Base-by-base conservation (phyloP, 352 stramenopile species). In the Nothophytophthora sp. region DNA sequence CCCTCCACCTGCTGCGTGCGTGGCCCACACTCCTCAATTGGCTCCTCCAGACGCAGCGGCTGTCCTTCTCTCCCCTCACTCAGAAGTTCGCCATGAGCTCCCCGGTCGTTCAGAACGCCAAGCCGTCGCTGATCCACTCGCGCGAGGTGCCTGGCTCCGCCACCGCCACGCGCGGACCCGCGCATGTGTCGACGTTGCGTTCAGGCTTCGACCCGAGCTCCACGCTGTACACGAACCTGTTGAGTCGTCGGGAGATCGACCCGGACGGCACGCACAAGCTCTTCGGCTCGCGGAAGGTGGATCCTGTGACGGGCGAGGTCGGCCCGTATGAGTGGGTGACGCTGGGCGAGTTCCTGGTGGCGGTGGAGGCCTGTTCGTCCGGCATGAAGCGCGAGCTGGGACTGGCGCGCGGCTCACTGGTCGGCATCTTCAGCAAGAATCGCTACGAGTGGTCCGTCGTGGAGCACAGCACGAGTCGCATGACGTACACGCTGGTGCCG, bases 381-480 rank as follows among this genome's bases (percentile, higher is more conserved):
- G 77, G 67, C 9, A 73, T 88, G 64, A 72, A 50, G 19, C 34
- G 59, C 16, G 57, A 70, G 40, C 53, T 86, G 12, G 54, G 47
- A 23, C 46, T 83, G 38, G 37, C 61, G 33, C 73, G 81, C 33
- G 62, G 69, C 4, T 78, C 77, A 10, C 66, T 84, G 20, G 70
- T 92, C 10, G 81, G 81, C n/a, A 43, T 92, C 15, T 90, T 90
- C 63, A 75, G 57, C 60, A 89, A 89, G 60, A 92, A 92, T 52
- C 75, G 81, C 22, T 84, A 84, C 50, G 81, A 92, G 50, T 90
- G 81, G 81, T 67, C 76, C 2, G 46, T 89, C 2, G 77, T 88
- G 8, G 81, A 92, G 60, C 78, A 86, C 59, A 69, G 57, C n/a
- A 77, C 58, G 42, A 90, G 83, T 34, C 75, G 81, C 64, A 88